phyloP scores from a whole-genome alignment of 192 early-diverging fungal genomes.

The Coemansia nantahalensis region DNA sequence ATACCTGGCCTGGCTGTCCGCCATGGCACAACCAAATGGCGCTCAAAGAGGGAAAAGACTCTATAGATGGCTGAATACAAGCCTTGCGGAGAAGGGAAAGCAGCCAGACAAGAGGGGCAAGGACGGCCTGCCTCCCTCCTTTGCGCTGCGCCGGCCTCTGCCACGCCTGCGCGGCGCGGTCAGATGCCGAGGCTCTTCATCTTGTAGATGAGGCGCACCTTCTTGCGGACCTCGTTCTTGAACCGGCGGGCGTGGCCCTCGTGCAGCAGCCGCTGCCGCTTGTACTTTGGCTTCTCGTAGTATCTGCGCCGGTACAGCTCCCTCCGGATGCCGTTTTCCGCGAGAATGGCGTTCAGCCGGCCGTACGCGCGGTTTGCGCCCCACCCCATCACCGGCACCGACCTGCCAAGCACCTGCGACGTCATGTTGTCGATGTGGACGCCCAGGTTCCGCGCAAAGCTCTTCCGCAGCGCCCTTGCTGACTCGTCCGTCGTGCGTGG shows the following conservation, averaged over 20 bases:
- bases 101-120: too few relatives aligned
- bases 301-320: constrained; percentile 56
- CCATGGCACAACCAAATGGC: too few relatives aligned
- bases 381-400: constrained; percentile 46
- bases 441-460: constrained; percentile 23
- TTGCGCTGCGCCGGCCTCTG: too few relatives aligned
- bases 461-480: too few relatives aligned
- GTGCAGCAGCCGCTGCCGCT: constrained; percentile 57
- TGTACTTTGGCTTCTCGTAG: constrained; percentile 69
- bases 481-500: too few relatives aligned
- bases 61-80: neutral
- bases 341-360: constrained; percentile 58
- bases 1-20: constrained; percentile 12
- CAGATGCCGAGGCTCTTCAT: constrained; percentile 55
- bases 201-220: constrained; percentile 63
- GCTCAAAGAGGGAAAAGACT: too few relatives aligned
- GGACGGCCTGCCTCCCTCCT: too few relatives aligned
- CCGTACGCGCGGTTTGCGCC: constrained; percentile 52
- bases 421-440: constrained; percentile 2
- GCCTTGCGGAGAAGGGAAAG: neutral
- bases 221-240: constrained; percentile 59
- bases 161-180: neutral
- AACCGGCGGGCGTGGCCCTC: constrained; percentile 59
- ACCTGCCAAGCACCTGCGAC: constrained; percentile 35
- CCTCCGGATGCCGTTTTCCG: constrained; percentile 57